Evolutionary conservation across 2,329 filamentous ascomycete genomes (phyloP).

Genomic region (Cordyceps cicadae): DNA sequence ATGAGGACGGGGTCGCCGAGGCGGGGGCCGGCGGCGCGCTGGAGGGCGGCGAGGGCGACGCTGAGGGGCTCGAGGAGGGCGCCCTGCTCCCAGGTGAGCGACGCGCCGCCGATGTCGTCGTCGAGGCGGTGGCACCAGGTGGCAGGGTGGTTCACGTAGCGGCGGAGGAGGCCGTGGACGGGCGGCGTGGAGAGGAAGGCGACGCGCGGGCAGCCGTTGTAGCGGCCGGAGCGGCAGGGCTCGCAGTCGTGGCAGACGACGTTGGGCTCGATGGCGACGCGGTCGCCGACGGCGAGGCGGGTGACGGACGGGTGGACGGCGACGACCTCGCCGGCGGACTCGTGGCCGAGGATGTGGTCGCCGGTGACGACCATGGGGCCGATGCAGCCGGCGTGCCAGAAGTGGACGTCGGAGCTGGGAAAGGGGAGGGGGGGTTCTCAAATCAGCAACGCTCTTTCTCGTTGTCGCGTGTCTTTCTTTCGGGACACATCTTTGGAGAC

Average conservation of each 20-base stretch:
- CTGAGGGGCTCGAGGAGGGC: conserved; percentile 83
- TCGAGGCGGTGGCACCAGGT: conserved; percentile 96
- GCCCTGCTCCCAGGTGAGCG: conserved; percentile 84
- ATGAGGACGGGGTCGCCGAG: conserved; percentile 83
- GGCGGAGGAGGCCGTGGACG: conserved; percentile 73
- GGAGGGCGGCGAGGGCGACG: conserved; percentile 81
- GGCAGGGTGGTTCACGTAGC: conserved; percentile 92
- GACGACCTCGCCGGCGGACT: conserved; percentile 78
- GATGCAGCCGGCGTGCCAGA: conserved; percentile 93
- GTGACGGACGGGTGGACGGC: conserved; percentile 75
- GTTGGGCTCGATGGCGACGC: conserved; percentile 89
- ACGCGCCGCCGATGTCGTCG: too few species aligned
- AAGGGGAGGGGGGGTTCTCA: neutral
- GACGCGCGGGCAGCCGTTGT: conserved; percentile 88
- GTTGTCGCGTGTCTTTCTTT: too few species aligned
- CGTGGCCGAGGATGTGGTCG: conserved; percentile 89
- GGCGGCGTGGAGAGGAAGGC: conserved; percentile 87
- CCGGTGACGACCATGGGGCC: conserved; percentile 88
- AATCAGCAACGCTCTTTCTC: neutral
- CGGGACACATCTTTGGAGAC: conserved; percentile 15
- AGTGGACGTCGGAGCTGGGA: conserved; percentile 80
- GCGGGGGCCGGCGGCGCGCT: conserved; percentile 62
- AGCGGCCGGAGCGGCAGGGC: conserved; percentile 82
- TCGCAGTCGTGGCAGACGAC: conserved; percentile 87
- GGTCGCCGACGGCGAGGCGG: conserved; percentile 72